Base-by-base conservation (phyloP, 1,284 basidiomycete species). In the Earliella scabrosa region DNA sequence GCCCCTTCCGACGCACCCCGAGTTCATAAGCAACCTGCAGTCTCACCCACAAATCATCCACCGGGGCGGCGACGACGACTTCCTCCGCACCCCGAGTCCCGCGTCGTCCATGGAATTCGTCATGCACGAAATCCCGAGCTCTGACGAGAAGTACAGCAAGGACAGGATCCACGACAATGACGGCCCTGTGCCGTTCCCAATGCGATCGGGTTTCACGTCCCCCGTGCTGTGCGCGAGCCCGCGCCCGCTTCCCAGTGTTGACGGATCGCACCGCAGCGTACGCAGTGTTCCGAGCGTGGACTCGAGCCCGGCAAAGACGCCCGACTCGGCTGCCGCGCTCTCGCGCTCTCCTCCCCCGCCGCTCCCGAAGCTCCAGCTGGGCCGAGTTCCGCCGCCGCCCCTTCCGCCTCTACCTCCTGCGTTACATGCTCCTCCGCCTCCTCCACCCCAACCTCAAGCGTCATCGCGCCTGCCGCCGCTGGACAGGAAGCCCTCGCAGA, bases 11-110 rank as follows among this genome's bases (percentile, higher is more conserved):
- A 56, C 50, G 18, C 57, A 62, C 38, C 60, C 60, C 21, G 60
- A 62, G 32, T 62, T 62, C 44, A 27, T 62, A 11, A 52, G 55
- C 32, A 49, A 52, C 45, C 50, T 62, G 8, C 54, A 57, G 9
- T 62, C 57, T 14, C 60, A 62, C 29, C 60, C 60, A 3, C 41
- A 59, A 41, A 62, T 62, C 43, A 57, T 57, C 34, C 52, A 62
- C 32, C 50, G 43, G 20, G 49, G 45, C 10, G 48, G 47, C 43
- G 43, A 23, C 34, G 32, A 26, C 13, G 44, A 41, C n/a, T n/a
- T 24, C 14, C 21, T 35, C 27, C 60, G 52, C 50, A 41, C 60
- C 10, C 60, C 60, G 6, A 62, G 60, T 36, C 60, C 60, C 4
- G 20, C 54, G 9, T 59, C 60, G 4, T 62, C 60, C 31, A 35